Base-by-base conservation (phyloP, 1,139 yeast species). In the Magnusiomyces suaveolens region DNA sequence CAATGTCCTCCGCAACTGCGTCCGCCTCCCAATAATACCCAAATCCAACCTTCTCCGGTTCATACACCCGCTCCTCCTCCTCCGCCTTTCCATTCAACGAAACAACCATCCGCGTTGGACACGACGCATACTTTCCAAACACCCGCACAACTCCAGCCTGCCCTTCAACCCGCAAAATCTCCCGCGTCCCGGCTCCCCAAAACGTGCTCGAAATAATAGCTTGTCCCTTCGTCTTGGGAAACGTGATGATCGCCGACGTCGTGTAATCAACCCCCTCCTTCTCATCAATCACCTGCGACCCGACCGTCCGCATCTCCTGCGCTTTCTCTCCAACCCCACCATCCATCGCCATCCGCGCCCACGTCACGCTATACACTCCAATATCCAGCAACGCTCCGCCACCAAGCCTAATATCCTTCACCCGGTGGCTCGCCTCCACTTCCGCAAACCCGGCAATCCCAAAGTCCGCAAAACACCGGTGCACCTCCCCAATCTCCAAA, bases 301-400 rank as follows among this genome's bases (percentile, higher is more conserved):
- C 41, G 57, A 53, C 26, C 62, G 59, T 36, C 43, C 41, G 43
- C 56, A 52, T 60, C 43, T 54, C 54, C 32, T 66, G 65, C 4
- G 63, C 59, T 44, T 59, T 53, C 14, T 67, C 64, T 33, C 61
- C 64, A 3, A 71, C 71, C 52, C 65, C 65, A 20, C 63, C 61
- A 54, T 62, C 66, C 44, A 66, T 60, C 33, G 66, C 60, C 46
- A 69, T 50, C 46, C 69, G 60, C 2, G 67, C 60, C 69, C 81
- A 60, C 3, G 83, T 80, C 54, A 80, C 62, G 3, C 82, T 71
- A 61, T 82, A 82, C 49, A 81, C 74, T 1, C 87, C 86, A 56
- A 81, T 70, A 62, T 81, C 87, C 59, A 81, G 72, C 50, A 80
- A 64, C 0, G 83, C 80, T 39, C 87, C 85, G 14, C 83, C 87